Percentiles rank a stretch among this genome's conserved stretches.
phyloP scores from a whole-genome alignment of 169 alveolate species.

The Babesia caballi region DNA sequence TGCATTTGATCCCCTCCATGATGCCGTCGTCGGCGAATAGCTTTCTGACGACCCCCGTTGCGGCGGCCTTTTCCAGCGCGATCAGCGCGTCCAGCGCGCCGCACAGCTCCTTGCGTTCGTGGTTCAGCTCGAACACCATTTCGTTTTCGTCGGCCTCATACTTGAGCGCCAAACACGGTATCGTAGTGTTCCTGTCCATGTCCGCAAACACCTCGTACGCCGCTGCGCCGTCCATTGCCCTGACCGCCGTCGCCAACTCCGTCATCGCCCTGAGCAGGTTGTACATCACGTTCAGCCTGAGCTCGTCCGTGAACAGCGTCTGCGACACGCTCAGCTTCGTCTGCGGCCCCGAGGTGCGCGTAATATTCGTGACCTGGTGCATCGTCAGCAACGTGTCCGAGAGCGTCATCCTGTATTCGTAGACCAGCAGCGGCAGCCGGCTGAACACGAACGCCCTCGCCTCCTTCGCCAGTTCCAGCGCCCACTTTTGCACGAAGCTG shows the following conservation, averaged over 20 bases:
- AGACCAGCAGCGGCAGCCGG: constrained; percentile 53
- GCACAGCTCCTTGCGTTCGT: constrained; percentile 6
- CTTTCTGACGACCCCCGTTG: constrained; percentile 1
- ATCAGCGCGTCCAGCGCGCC: constrained; percentile 60
- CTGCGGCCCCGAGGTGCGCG: not conserved
- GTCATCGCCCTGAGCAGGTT: constrained; percentile 33
- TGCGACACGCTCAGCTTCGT: constrained; percentile 15
- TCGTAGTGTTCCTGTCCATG: constrained; percentile 39
- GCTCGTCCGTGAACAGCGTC: constrained; percentile 29
- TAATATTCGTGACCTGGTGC: constrained; percentile 16
- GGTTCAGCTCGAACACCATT: not conserved
- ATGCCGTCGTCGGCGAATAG: constrained; percentile 22
- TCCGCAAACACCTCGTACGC: constrained; percentile 53
- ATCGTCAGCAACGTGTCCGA: constrained; percentile 3
- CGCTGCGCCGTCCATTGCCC: constrained; percentile 12
- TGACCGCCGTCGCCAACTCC: constrained; percentile 14
- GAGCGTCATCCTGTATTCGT: constrained; percentile 28
- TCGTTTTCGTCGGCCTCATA: not conserved
- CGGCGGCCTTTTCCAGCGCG: constrained; percentile 16
- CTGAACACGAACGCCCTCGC: constrained; percentile 49
- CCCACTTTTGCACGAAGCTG: constrained; percentile 28
- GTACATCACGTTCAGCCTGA: constrained; percentile 16
- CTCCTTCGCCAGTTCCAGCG: constrained; percentile 25
- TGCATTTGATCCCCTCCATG: constrained; percentile 15
- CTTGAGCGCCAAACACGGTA: constrained; percentile 39